These are phyloP conservation scores for Tolypocladium paradoxum DNA, from an alignment of 2,329 filamentous ascomycete species.

Conservation along the genomic window DNA sequence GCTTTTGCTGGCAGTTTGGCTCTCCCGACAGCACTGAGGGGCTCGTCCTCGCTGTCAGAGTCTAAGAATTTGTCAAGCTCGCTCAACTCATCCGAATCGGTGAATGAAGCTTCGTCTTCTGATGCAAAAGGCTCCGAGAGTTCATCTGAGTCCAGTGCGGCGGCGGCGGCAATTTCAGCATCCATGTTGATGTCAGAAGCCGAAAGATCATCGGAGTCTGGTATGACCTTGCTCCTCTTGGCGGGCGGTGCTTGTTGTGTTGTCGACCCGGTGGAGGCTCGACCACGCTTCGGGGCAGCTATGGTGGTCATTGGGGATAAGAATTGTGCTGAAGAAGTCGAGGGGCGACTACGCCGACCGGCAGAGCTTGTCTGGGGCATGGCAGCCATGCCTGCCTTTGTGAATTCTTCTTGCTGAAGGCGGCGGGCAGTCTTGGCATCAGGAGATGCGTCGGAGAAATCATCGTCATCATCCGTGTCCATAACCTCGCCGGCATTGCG, in stretches of 20 bases:
- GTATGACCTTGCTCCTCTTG: slow-evolving; percentile 19
- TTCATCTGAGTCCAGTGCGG: slow-evolving; percentile 8
- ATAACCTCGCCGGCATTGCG: slow-evolving; percentile 27
- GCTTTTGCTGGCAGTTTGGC: slow-evolving; percentile 5
- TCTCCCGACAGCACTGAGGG: slow-evolving; percentile 10
- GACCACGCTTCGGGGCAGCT: slow-evolving; percentile 12
- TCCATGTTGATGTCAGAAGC: slow-evolving; percentile 18
- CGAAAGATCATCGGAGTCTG: slow-evolving; percentile 17
- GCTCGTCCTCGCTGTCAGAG: slow-evolving; percentile 18
- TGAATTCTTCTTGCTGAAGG: slow-evolving; percentile 22
- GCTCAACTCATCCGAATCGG: slow-evolving; percentile 7
- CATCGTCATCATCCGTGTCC: slow-evolving; percentile 26
- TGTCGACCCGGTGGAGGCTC: slow-evolving; percentile 11
- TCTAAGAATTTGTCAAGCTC: slow-evolving; percentile 8
- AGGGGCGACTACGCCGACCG: not conserved
- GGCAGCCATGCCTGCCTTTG: slow-evolving; percentile 4
- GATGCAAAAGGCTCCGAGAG: slow-evolving; percentile 4
- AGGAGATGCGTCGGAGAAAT: slow-evolving; percentile 12
- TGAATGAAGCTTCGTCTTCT: slow-evolving; percentile 7
- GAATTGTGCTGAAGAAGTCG: not conserved
- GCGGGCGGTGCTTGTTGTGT: slow-evolving; percentile 9
- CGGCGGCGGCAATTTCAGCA: slow-evolving; percentile 17
- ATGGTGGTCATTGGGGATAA: slow-evolving; percentile 4
- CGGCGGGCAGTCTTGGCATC: slow-evolving; percentile 22
- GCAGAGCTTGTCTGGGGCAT: slow-evolving; percentile 2